Base-by-base conservation (phyloP, 306 rosid species). In the Quercus aquifolioides region DNA sequence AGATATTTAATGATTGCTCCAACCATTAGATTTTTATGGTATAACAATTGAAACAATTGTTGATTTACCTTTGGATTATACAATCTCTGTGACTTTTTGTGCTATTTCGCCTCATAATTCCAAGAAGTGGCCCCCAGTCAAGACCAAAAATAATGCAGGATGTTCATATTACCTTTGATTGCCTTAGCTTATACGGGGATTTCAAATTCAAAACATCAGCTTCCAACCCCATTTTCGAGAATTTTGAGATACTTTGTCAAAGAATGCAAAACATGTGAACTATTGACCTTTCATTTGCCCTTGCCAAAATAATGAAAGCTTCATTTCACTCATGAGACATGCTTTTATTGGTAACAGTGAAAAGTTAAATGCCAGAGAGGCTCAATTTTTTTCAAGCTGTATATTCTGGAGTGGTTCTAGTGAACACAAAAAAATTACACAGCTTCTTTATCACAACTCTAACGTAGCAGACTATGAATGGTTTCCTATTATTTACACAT, bases 321-420 rank as follows among this genome's bases (percentile, higher is more conserved):
- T 18, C 19, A 18, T 23, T 23, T 35, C 3, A 33, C 56, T 15
- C 21, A 69, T 35, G 26, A 55, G 70, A 62, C 65, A 18, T 72
- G 68, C 30, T 60, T 35, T 23, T 28, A 69, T 69, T 71, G 71
- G 78, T 31, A 3, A 69, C 30, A 28, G 43, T 19, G 79, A 80
- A 83, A 65, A 59, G n/a, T 49, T 4, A 58, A 52, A 19, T 9
- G 46, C 46, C 46, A 38, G 1, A 9, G 64, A 20, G 63, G 64
- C 63, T 58, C 64, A 58, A 20, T 58, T 25, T 20, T n/a, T n/a
- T n/a, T 58, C 28, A 12, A 58, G 64, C 63, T n/a, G 10, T 41
- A 7, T 41, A 41, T 41, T 41, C 11, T 41, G 11, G 46, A 41
- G 46, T 7, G 46, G 11, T 41, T 41, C 11, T 8, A 41, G 3